Conservation (phyloP, 1,284 basidiomycete species). For the Ceratobasidium sp. region DNA sequence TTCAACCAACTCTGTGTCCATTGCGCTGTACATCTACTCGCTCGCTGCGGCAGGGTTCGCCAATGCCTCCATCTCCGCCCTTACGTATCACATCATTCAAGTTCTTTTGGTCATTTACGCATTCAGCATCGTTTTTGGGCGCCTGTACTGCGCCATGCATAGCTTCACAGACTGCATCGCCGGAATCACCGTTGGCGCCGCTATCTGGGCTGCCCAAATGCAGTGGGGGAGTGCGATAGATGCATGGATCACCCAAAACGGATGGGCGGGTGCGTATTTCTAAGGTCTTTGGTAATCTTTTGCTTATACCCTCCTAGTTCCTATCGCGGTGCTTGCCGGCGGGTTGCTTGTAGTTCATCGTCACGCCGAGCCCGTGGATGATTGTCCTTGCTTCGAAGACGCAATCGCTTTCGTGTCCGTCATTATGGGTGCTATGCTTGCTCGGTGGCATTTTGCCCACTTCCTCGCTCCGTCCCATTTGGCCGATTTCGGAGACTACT, state of each 20-base stretch:
- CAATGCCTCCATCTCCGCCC: slow-evolving; percentile 60
- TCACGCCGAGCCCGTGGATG: slow-evolving; percentile 93
- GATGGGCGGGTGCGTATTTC: slow-evolving; percentile 64
- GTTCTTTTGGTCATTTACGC: slow-evolving; percentile 72
- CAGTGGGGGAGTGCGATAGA: slow-evolving; percentile 56
- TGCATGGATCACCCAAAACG: slow-evolving; percentile 64
- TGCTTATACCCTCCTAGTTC: slow-evolving; percentile 63
- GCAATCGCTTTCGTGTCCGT: slow-evolving; percentile 93
- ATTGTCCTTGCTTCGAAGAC: slow-evolving; percentile 98
- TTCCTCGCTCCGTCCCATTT: slow-evolving; percentile 37
- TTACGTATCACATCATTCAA: slow-evolving; percentile 62
- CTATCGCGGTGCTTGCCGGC: slow-evolving; percentile 73
- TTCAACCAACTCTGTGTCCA: slow-evolving; percentile 90
- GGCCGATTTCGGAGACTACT: slow-evolving; percentile 24
- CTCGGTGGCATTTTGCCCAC: slow-evolving; percentile 67
- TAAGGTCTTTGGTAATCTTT: not conserved
- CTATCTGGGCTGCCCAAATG: slow-evolving; percentile 73
- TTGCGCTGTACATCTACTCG: slow-evolving; percentile 81
- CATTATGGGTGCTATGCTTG: slow-evolving; percentile 79
- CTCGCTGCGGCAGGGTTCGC: slow-evolving; percentile 58
- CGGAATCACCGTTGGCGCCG: slow-evolving; percentile 75
- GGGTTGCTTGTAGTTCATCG: slow-evolving; percentile 83
- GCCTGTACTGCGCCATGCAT: slow-evolving; percentile 94
- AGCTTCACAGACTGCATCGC: slow-evolving; percentile 81
- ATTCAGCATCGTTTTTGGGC: slow-evolving; percentile 86